Base-by-base conservation (phyloP, 176 grass and related monocot species). In the Hsuehochloa calcarea region DNA sequence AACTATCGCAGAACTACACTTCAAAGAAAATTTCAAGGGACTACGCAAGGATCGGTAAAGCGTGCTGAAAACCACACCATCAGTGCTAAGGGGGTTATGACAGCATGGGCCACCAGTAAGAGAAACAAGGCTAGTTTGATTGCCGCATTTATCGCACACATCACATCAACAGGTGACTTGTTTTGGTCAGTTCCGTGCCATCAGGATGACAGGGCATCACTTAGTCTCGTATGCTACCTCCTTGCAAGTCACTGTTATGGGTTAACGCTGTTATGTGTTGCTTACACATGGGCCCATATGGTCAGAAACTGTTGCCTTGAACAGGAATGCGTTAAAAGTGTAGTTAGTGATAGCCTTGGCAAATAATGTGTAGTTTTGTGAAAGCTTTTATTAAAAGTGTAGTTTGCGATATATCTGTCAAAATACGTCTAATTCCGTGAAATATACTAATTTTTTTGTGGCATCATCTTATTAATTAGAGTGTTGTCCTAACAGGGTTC, bases 401-500 rank as follows among this genome's bases (percentile, higher is more conserved):
- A 56, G 19, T 56, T 56, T 52, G 17, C 6, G 17, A 2, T 55
- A 54, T 5, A 55, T 5, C 17, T 55, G 17, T 55, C 51, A 55
- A 55, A 19, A 46, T 47, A 34, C 31, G 49, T 47, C 71, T 84
- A 47, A 47, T 47, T 47, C 45, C 31, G 31, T 34, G 31, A 34
- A 34, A 34, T 34, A 34, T 34, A 34, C 31, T 34, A 2, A 2
- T 2, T 34, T 34, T 34, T 34, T 34, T 34, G 31, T 34, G 2
- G 31, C 31, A 34, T 34, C 31, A 34, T 34, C 31, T 29, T 29
- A 29, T 29, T 34, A 34, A 34, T 34, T 34, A 34, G 31, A 34
- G 31, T 34, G 27, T 62, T 85, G 26, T 89, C 23, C 19, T 68
- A 3, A 43, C 87, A 97, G 95, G 93, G 95, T 54, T 98, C 95